Evolutionary conservation across 2,329 filamentous ascomycete genomes (phyloP).

Genomic region (Clarireedia monteithiana): DNA sequence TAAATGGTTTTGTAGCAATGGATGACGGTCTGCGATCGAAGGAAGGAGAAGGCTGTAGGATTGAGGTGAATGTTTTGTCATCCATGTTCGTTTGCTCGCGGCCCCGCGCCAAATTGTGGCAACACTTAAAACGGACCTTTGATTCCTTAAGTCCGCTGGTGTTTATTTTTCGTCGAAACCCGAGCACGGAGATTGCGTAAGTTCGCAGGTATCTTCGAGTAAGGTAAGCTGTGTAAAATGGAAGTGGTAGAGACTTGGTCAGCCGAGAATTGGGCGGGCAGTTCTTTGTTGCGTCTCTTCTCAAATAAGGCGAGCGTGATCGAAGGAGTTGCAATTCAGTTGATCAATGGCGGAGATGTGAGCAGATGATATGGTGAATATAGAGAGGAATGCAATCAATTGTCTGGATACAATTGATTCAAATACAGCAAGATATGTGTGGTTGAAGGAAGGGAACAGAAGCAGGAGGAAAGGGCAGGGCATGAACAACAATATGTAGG

Average conservation of each 20-base stretch:
- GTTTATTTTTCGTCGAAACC: neutral
- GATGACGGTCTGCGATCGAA: constrained; percentile 22
- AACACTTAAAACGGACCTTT: neutral
- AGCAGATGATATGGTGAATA: constrained; percentile 10
- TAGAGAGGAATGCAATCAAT: constrained; percentile 15
- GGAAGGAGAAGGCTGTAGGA: constrained; percentile 24
- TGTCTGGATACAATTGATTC: neutral
- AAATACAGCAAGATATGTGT: neutral
- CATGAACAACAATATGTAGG: neutral
- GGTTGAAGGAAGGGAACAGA: neutral
- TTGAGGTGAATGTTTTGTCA: constrained; percentile 18
- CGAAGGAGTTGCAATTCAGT: constrained; percentile 1
- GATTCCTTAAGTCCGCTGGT: constrained; percentile 4
- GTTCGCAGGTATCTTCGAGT: constrained; percentile 9
- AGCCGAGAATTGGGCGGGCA: constrained; percentile 20
- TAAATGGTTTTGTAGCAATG: constrained; percentile 15
- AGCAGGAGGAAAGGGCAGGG: neutral
- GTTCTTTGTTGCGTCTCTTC: constrained; percentile 22
- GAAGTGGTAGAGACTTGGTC: constrained; percentile 15
- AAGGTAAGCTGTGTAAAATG: constrained; percentile 4
- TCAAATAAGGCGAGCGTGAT: constrained; percentile 21
- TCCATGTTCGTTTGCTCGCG: constrained; percentile 10
- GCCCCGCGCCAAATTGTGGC: constrained; percentile 6
- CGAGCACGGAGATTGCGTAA: neutral
- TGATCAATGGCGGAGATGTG: constrained; percentile 7